Conservation (phyloP, 2,329 filamentous ascomycete genomes). For the Magnaporthiopsis rhizophila region DNA sequence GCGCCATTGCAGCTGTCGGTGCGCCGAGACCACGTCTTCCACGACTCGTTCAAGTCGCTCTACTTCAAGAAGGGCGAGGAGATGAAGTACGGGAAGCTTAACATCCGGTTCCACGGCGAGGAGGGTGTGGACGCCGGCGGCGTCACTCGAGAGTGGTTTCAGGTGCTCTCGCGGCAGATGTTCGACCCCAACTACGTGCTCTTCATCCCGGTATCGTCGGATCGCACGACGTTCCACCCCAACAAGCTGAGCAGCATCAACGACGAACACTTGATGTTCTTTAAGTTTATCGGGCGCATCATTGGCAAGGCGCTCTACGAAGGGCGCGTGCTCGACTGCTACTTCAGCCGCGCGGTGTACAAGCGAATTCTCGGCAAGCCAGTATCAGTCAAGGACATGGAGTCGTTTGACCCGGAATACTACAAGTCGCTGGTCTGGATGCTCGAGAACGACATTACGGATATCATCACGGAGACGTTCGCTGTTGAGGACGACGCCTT, state of each 20-base stretch:
- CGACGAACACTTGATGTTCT: conserved; percentile 91
- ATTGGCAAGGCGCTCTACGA: conserved; percentile 98
- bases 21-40: conserved; percentile 90
- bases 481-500: conserved; percentile 92
- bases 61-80: conserved; percentile 96
- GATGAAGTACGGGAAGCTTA: conserved; percentile 98
- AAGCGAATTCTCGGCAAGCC: conserved; percentile 93
- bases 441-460: conserved; percentile 95
- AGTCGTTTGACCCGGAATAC: conserved; percentile 95
- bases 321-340: conserved; percentile 89
- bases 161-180: conserved; percentile 94
- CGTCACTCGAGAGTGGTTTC: conserved; percentile 98
- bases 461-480: conserved; percentile 95
- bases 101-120: conserved; percentile 93
- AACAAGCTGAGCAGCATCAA: conserved; percentile 93
- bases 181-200: conserved; percentile 97
- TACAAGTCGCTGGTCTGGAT: conserved; percentile 99
- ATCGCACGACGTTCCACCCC: conserved; percentile 97
- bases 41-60: conserved; percentile 95
- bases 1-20: conserved; percentile 78
- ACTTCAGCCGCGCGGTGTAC: conserved; percentile 98
- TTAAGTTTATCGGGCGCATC: conserved; percentile 98
- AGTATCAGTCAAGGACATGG: conserved; percentile 98
- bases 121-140: conserved; percentile 97
- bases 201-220: conserved; percentile 93